Conservation (phyloP, 73 alveolate genomes). For the Paraurostyla sp. region DNA sequence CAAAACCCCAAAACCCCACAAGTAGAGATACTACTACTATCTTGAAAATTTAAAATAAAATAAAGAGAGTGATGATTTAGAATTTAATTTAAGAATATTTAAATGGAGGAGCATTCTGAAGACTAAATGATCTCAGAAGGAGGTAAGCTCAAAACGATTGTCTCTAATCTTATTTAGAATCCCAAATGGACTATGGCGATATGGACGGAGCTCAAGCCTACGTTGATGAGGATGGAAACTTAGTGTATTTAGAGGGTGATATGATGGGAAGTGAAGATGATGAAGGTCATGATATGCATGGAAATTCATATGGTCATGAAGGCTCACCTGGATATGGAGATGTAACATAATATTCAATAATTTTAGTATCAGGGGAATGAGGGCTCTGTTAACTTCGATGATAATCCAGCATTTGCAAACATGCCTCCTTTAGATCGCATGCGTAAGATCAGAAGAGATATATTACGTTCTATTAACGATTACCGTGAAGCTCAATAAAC, state of each 20-base stretch:
- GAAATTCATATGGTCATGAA: constrained; percentile 39
- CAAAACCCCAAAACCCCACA: too few species aligned
- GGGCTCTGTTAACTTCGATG: constrained; percentile 74
- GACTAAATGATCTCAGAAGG: not conserved
- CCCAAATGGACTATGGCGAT: not conserved
- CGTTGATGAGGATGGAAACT: constrained; percentile 37
- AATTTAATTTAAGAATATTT: too few species aligned
- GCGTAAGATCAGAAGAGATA: constrained; percentile 76
- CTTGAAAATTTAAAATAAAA: too few species aligned
- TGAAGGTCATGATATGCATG: constrained; percentile 45
- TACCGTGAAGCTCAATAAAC: constrained; percentile 58
- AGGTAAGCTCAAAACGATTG: not conserved
- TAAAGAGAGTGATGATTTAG: too few species aligned
- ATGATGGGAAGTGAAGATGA: constrained; percentile 63
- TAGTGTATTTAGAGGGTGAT: constrained; percentile 39
- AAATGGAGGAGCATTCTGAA: too few species aligned
- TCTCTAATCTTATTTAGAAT: not conserved
- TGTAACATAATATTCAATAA: not conserved
- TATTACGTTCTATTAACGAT: constrained; percentile 65
- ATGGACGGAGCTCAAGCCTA: not conserved
- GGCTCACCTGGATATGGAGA: constrained; percentile 17
- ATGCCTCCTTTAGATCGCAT: constrained; percentile 75
- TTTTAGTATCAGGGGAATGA: not conserved
- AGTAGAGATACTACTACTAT: too few species aligned
- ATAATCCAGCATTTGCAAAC: constrained; percentile 77